Evolutionary conservation across 371 early-diverging fungal genomes (phyloP).

Genomic region (Coelomomyces lativittatus): DNA sequence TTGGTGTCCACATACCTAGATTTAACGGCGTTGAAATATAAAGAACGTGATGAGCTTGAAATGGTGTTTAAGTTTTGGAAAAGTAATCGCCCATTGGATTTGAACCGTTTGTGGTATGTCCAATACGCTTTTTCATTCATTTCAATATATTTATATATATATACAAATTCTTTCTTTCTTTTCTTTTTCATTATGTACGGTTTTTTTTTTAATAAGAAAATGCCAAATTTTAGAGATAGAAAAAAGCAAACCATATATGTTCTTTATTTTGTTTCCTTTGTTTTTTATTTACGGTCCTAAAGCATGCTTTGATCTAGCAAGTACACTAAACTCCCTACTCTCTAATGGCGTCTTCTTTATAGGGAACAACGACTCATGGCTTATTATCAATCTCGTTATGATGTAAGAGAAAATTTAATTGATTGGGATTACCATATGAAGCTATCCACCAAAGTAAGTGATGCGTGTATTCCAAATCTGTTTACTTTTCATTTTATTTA

Average conservation of each 20-base stretch:
- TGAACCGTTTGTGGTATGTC: conserved; percentile 8
- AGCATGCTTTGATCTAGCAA: no score
- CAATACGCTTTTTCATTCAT: neutral
- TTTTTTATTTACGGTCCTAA: no score
- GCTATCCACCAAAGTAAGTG: conserved; percentile 9
- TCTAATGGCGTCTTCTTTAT: no score
- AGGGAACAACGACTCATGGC: conserved; percentile 13
- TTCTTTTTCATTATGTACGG: no score
- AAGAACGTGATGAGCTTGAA: conserved; percentile 30
- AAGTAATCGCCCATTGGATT: conserved; percentile 8
- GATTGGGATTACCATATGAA: conserved; percentile 43
- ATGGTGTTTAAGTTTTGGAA: conserved; percentile 20
- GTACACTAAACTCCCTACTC: no score
- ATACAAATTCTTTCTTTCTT: no score
- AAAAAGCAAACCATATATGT: no score
- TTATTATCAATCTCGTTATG: conserved; percentile 12
- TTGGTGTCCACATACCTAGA: conserved; percentile 7
- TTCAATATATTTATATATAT: neutral
- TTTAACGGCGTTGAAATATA: conserved; percentile 10
- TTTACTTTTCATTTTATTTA: no score
- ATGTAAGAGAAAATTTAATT: conserved; percentile 14
- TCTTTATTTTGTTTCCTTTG: no score
- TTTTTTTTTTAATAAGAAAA: no score
- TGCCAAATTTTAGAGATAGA: no score
- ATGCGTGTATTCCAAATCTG: no score